These are phyloP conservation scores for Monosporascus sp. DNA, from an alignment of 2,329 filamentous ascomycete genomes.

Conservation along the genomic window DNA sequence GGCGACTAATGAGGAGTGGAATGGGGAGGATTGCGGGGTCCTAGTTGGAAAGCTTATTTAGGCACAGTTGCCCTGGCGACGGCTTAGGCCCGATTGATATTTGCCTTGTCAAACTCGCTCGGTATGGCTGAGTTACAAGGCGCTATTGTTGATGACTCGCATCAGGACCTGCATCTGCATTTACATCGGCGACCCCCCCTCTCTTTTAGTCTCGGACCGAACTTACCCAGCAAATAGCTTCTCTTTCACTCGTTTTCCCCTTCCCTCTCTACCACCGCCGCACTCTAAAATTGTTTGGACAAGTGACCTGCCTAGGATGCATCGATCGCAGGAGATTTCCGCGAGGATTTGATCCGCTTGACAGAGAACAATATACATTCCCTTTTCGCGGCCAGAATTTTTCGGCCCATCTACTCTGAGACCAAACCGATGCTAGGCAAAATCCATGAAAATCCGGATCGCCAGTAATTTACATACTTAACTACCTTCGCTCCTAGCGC, in stretches of 20 bases:
- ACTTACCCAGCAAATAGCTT: constrained; percentile 4
- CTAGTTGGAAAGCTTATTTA: background rate
- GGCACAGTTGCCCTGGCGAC: background rate
- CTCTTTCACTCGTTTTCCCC: background rate
- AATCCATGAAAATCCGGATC: background rate
- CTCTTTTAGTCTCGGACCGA: constrained; percentile 12
- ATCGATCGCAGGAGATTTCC: constrained; percentile 3
- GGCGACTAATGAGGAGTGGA: background rate
- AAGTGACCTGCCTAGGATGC: constrained; percentile 10
- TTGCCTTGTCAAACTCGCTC: no score
- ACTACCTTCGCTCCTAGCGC: background rate
- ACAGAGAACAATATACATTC: constrained; percentile 2
- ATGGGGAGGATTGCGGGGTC: no score
- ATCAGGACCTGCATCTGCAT: constrained; percentile 7
- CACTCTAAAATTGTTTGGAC: background rate
- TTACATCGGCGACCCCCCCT: constrained; percentile 5
- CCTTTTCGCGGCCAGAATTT: background rate
- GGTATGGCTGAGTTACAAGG: constrained; percentile 9
- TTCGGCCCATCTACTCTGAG: background rate
- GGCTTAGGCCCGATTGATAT: no score
- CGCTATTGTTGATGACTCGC: constrained; percentile 12
- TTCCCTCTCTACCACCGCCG: background rate
- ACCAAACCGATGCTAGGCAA: background rate
- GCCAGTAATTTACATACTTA: background rate
- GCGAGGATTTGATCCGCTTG: constrained; percentile 7